These are phyloP conservation scores for Coriaria nepalensis DNA, from an alignment of 306 rosid species.

Conservation along the genomic window DNA sequence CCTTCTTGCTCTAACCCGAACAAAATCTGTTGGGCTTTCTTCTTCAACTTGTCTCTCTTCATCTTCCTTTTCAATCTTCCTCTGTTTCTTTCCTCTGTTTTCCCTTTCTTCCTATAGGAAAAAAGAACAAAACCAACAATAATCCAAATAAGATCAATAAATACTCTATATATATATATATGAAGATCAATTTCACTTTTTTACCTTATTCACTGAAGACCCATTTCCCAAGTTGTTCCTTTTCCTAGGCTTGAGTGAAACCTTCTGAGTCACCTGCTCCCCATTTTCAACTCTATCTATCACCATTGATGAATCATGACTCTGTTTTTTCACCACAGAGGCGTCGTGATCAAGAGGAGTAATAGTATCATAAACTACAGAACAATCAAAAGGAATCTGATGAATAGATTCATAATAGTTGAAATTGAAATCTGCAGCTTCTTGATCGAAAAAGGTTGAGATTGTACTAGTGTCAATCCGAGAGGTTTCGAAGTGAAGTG, in stretches of 20 bases:
- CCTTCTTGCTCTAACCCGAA: slow-evolving; percentile 92
- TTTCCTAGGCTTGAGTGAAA: slow-evolving; percentile 28
- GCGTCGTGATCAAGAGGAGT: slow-evolving; percentile 29
- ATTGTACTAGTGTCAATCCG: slow-evolving; percentile 4
- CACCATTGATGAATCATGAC: slow-evolving; percentile 44
- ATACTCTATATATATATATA: no score
- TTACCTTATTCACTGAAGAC: slow-evolving; percentile 37
- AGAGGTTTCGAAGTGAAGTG: slow-evolving; percentile 23
- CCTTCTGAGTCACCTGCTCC: slow-evolving; percentile 57
- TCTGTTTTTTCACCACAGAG: slow-evolving; percentile 35
- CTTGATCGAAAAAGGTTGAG: slow-evolving; percentile 2
- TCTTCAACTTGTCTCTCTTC: slow-evolving; percentile 24
- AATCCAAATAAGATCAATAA: neutral
- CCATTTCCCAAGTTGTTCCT: slow-evolving; percentile 21
- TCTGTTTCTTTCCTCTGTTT: slow-evolving; percentile 21
- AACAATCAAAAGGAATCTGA: slow-evolving; percentile 10
- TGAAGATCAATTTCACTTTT: neutral
- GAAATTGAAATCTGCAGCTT: slow-evolving; percentile 2
- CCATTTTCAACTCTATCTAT: slow-evolving; percentile 58
- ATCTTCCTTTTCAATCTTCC: slow-evolving; percentile 21
- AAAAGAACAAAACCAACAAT: neutral
- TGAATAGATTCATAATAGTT: slow-evolving; percentile 6
- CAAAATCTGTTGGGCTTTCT: slow-evolving; percentile 47
- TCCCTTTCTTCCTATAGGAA: slow-evolving; percentile 39
- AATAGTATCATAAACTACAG: slow-evolving; percentile 22